Evolutionary conservation across 352 stramenopile species (phyloP), one percentile per base, ranked within the genome.

Genomic region (Globisporangium orthogonon): DNA sequence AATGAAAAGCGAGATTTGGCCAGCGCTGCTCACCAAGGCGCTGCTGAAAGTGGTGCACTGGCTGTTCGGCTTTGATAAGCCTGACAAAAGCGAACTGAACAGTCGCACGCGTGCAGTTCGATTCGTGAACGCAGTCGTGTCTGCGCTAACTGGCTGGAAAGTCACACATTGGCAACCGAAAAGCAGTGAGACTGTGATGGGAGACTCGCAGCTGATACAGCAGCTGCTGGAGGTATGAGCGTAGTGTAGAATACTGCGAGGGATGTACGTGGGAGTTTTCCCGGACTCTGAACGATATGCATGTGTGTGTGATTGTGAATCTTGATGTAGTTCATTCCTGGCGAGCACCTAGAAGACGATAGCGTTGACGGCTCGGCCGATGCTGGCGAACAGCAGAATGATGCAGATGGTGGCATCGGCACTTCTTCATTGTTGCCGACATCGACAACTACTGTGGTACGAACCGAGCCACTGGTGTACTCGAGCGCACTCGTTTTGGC

Each of bases 11-110:
- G 83, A 94, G 52, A 70, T 94, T 7, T 94, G 83, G 83, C 67
- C 79, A 3, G 61, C 69, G 14, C 66, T 91, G 40, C 55, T 91
- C 9, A 72, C 76, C 11, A 91, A 94, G 48, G 81, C 81, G 11
- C 54, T 94, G n/a, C 70, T 73, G 58, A 94, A 91, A 72, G 76
- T 86, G 11, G 54, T 73, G 39, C 58, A 71, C 29, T 94, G 79
- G 77, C 47, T 85, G 23, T 61, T 64, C 37, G 56, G 40, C 4
- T 18, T 29, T 30, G 28, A 31, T 0, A 4, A 51, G 17, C 28
- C 37, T 40, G 30, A 54, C 18, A 30, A 15, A 31, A 28, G 53
- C 50, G 43, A 45, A n/a, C 9, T 7, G 18, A 56, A 37, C 37
- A 18, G 3, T 15, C n/a, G 7, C 14, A 61, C 7, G 46, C 31